Evolutionary conservation across 345 rosid species (phyloP).

Genomic region (Rhizophora apiculata): DNA sequence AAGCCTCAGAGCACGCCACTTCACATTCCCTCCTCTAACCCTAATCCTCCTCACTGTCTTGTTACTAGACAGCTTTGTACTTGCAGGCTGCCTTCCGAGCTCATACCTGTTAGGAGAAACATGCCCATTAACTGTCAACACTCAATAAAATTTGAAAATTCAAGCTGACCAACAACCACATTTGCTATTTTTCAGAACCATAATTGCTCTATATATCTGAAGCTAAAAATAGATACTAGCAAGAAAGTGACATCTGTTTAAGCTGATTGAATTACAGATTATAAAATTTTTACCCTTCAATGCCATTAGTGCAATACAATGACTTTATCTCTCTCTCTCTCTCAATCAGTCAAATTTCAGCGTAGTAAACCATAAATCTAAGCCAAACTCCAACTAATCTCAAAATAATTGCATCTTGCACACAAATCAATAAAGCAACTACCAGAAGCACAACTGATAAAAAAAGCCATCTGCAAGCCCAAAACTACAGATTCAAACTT

Average conservation of each 20-base stretch:
- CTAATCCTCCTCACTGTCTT: constrained; percentile 33
- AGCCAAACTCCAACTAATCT: neutral
- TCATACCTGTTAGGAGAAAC: constrained; percentile 17
- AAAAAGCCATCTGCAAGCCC: neutral
- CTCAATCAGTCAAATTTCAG: neutral
- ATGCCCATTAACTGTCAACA: too few species aligned
- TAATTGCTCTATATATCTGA: too few species aligned
- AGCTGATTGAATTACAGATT: neutral
- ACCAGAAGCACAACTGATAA: neutral
- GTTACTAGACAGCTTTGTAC: constrained; percentile 29
- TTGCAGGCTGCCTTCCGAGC: constrained; percentile 33
- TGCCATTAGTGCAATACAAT: too few species aligned
- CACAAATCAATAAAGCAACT: neutral
- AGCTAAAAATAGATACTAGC: too few species aligned
- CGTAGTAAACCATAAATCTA: neutral
- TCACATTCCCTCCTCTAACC: constrained; percentile 32
- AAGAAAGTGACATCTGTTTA: too few species aligned
- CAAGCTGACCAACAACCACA: too few species aligned
- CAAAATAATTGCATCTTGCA: neutral
- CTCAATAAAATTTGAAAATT: too few species aligned
- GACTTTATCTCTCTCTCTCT: too few species aligned
- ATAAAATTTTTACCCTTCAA: neutral
- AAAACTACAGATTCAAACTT: neutral
- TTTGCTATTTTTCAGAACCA: too few species aligned
- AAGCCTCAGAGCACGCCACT: constrained; percentile 34